Base-by-base conservation (phyloP, 306 rosid genomes). In the Bauhinia variegata region DNA sequence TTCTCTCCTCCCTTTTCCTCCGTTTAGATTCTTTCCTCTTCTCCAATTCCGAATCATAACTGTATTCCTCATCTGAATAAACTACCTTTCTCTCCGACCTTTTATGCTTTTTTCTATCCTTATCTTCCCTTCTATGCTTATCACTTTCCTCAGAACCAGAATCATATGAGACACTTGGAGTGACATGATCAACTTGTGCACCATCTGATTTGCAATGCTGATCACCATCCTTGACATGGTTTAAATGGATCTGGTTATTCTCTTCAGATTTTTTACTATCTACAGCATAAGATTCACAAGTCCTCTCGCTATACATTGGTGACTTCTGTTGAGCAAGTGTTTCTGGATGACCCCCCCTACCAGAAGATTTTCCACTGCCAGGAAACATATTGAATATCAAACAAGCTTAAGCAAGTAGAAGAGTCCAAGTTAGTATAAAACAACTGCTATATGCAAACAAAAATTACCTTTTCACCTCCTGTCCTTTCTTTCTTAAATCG, bases 1-100 rank as follows among this genome's bases (percentile, higher is more conserved):
- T 88, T 79, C 81, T 88, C 82, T 90, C 95, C 71, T 95, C 99
- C 76, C 84, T 88, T 79, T 75, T 90, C 79, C 81, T 86, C 87
- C 75, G 83, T 78, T 87, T 90, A 30, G 96, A 79, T 70, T 83
- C 96, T 81, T 85, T 90, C 80, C 89, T 82, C 67, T 66, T 86
- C 47, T 91, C 97, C 61, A 83, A 59, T 64, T 80, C 95, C 73
- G 96, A 85, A 79, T 90, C 95, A 81, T 64, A 18, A 75, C 91
- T 93, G 64, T 73, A 63, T 67, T 79, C 86, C 6, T 85, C 90
- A 44, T 83, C 97, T 1, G 97, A 95, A 60, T 85, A 74, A 8
- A 51, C 65, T 23, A 33, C 71, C 32, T 70, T 88, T 75, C 84
- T 86, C 79, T 82, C 96, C 12, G 96, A 87, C 71, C 86, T 93